Evolutionary conservation across 2,329 filamentous ascomycete genomes (phyloP), one percentile per base, ranked within the genome.

Genomic region (Rhinocladiella similis): DNA sequence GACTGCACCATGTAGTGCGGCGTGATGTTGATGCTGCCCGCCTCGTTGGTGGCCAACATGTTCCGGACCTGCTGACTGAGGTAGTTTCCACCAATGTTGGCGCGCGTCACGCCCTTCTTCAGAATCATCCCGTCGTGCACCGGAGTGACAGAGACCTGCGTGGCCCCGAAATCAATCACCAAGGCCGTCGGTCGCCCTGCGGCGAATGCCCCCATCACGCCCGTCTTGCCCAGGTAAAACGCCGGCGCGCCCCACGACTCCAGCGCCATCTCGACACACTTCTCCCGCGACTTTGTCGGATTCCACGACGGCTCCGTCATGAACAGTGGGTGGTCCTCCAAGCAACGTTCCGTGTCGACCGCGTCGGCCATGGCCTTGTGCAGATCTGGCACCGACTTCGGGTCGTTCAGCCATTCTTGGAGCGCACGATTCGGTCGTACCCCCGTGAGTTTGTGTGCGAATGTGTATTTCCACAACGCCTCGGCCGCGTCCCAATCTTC

Each of bases 241-340:
- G 94, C 94, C 16, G 94, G 94, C 54, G 88, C 89, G 25, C 91
- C 92, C 91, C 94, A 99, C 69, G 86, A 90, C 80, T 99, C 94
- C 87, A 99, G 97, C 57, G 91, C 91, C 61, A 97, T 86, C 77
- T 99, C 94, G 67, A 97, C 93, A 39, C 88, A 87, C 82, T 94
- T 96, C 77, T 99, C 94, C 58, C 95, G 83, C 58, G 89, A 85
- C 77, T 97, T 97, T 42, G 83, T 75, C 22, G 86, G 82, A 74
- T 96, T 97, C 92, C 93, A 97, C 10, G 90, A 89, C 13, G 92
- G 89, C 75, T 99, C 94, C 1, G 91, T 96, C 83, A 99, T 88
- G 57, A 99, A 80, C 59, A 99, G 77, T 6, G 94, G 95, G 72
- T 90, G 94, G 72, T 97, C 94, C 48, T 88, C 84, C 60, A 99